Base-by-base conservation (phyloP, 805 yeast species). In the Metschnikowia baotianmanensis region DNA sequence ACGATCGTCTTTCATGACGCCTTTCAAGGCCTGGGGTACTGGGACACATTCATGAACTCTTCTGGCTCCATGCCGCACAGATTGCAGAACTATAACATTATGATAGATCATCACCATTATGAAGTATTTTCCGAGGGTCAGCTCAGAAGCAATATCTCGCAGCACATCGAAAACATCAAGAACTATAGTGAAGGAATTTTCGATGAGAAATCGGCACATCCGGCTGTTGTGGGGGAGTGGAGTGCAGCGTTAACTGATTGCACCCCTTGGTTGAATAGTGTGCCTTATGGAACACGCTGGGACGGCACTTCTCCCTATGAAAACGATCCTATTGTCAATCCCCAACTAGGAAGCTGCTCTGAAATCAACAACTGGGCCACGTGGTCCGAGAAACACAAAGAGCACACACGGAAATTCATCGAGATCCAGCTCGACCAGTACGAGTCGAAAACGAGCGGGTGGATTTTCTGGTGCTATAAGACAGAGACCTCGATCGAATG, bases 191-290 rank as follows among this genome's bases (percentile, higher is more conserved):
- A 61, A 12, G 43, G 51, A 8, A 44, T 49, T 57, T 15, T 52
- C 35, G 26, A 65, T 27, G 49, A 62, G 24, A 56, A 65, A 29
- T 88, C 85, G 59, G 62, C 70, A 52, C 87, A 84, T 61, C 85
- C 91, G 86, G 75, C 76, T 40, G 71, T 89, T 23, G 75, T 79
- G 34, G 97, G 96, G 46, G 96, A 89, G 68, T 90, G 91, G 86
- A 71, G 86, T 18, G 95, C 80, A 16, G 42, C 58, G 36, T 23
- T 55, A 43, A 56, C 57, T 35, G 43, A 56, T 43, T 31, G 87
- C 83, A 6, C 59, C 54, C 53, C 49, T 1, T 49, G 48, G 48
- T 27, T 49, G 3, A 49, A 49, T 17, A 36, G 44, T 19, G 47
- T 49, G 3, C 40, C 23, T 4, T 38, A 29, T 15, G 53, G 53